Evolutionary conservation across 2,329 filamentous ascomycete species (phyloP), one percentile per base, ranked within the genome.

Genomic region (Cytospora chrysosperma): DNA sequence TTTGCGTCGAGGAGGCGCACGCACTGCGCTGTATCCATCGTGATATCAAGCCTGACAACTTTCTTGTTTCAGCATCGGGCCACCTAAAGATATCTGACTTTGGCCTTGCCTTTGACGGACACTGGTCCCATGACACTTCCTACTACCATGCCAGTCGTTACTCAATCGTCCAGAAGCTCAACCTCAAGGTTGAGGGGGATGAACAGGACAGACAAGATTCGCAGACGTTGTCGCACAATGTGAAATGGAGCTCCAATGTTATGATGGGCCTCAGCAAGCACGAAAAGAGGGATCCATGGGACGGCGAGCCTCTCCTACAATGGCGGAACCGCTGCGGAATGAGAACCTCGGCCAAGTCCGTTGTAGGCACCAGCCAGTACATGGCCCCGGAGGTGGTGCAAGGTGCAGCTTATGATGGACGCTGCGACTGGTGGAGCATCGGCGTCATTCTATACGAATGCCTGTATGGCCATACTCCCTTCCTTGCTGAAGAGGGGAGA

Each of bases 71-170:
- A 10, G 85, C 91, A 0, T 90, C 90, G 21, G 93, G 95, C 0
- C 95, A 99, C 74, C 76, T 98, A 64, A 97, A 96, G 72, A 97
- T 98, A 47, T 96, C 93, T 0, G 95, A 99, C 71, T 99, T 99
- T 75, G 94, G 95, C 0, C 84, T 99, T 43, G 92, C 94, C 0
- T 98, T 98, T 72, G 91, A 97, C 72, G 93, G 94, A 0, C 92
- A 97, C 73, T 98, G 94, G 94, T 87, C 90, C 17, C 94, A 98
- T 73, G 92, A 96, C 67, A 89, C 93, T 67, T 81, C 86, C 0
- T 98, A 96, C 76, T 96, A 92, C 76, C 91, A 89, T 69, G 89
- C 89, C 57, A 91, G 95, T 67, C 86, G 94, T 2, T 91, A 96
- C 73, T 88, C 85, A 17, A 79, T 98, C 32, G 79, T 97, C 13